Base-by-base conservation (phyloP, 805 yeast genomes). In the Candida ortonii region DNA sequence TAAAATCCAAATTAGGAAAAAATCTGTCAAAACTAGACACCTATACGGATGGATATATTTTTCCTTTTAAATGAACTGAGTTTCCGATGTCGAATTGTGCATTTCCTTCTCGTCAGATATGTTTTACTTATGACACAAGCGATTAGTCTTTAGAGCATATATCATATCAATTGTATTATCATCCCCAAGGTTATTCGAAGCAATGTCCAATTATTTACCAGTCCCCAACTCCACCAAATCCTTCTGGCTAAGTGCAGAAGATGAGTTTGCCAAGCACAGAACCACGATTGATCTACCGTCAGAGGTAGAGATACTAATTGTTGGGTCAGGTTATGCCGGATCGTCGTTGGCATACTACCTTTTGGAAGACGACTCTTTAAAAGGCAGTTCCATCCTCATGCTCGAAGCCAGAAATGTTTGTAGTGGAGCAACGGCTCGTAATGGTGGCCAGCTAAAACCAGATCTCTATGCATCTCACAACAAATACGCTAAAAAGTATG, bases 361-460 rank as follows among this genome's bases (percentile, higher is more conserved):
- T 17, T 43, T 52, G 11, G 43, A 58, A 25, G 53, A 59, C 24
- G 47, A 56, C 7, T 33, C 28, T 10, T 14, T 16, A 6, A n/a
- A n/a, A n/a, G n/a, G n/a, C n/a, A 39, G 36, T 7, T 23, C 35
- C 7, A 34, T 39, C 5, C 20, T 36, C 5, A 23, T 44, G 34
- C 25, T 40, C 3, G 76, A 71, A 42, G 74, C 73, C 3, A 53
- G 65, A 34, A 62, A 66, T 34, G 57, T 60, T 6, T 61, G 64
- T 31, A 54, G 61, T 7, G 61, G 57, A 14, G 76, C 75, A 6
- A 66, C 73, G 1, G 75, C 71, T 6, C 52, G 76, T 36, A 70
- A 70, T 38, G 75, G 76, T 15, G 76, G 76, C 3, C 76, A 70
- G 42, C 43, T 71, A 36, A 66, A 67, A 28, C 73, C 73, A 7